Conservation (phyloP, 441 rosid species). For the Erodium moschatum region DNA sequence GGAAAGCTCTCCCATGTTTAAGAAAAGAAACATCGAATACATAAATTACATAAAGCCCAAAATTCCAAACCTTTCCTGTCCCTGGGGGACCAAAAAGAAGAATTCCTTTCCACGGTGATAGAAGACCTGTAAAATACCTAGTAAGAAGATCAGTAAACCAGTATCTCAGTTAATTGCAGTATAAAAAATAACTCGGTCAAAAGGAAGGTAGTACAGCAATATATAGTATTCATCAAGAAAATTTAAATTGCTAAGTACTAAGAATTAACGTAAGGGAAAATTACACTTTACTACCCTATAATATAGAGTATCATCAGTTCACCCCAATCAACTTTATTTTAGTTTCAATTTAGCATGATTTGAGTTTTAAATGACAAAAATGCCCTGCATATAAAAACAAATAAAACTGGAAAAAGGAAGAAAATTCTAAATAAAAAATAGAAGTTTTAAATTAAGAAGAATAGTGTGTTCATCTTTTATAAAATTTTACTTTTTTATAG, state of each 20-base stretch:
- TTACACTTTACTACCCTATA: too few species aligned
- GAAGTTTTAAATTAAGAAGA: too few species aligned
- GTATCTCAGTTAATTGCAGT: neutral
- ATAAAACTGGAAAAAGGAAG: too few species aligned
- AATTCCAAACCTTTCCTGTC: conserved; percentile 71
- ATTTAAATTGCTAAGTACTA: neutral
- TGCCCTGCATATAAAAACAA: too few species aligned
- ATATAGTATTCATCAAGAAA: neutral
- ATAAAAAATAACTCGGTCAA: neutral
- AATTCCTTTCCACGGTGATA: conserved; percentile 96
- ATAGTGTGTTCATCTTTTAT: too few species aligned
- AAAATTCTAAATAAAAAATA: too few species aligned
- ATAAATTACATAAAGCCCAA: neutral
- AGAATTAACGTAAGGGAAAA: neutral
- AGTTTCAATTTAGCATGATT: too few species aligned
- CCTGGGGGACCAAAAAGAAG: conserved; percentile 98
- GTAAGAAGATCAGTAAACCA: conserved; percentile 10
- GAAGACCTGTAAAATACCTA: conserved; percentile 85
- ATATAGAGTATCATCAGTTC: too few species aligned
- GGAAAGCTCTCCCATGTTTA: neutral
- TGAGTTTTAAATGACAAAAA: too few species aligned
- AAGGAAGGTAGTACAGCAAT: neutral
- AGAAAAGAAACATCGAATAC: neutral
- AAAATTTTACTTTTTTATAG: too few species aligned
- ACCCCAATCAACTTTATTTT: too few species aligned